Conservation (phyloP, 106 monocot species). For the Xerophyta viscosa region DNA sequence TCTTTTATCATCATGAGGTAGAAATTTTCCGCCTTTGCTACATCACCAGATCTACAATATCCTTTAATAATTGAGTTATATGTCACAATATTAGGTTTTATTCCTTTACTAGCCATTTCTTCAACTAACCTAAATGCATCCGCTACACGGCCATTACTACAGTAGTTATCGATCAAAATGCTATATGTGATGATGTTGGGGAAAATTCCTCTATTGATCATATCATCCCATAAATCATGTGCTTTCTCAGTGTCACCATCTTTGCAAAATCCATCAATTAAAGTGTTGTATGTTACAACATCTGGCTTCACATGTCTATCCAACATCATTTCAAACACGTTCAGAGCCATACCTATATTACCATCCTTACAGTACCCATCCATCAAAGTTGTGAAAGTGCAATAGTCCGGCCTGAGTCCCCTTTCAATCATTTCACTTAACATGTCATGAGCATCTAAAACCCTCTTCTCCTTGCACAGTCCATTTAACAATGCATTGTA, state of each 20-base stretch:
- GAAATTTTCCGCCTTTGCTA: conserved; percentile 55
- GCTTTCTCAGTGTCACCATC: conserved; percentile 65
- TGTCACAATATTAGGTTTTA: conserved; percentile 60
- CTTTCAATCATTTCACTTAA: conserved; percentile 69
- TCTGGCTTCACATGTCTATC: conserved; percentile 65
- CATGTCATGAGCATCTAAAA: conserved; percentile 57
- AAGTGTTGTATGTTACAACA: conserved; percentile 77
- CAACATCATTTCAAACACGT: conserved; percentile 50
- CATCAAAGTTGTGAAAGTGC: conserved; percentile 76
- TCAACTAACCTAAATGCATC: conserved; percentile 51
- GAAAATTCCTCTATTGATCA: conserved; percentile 38
- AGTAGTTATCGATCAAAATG: conserved; percentile 53
- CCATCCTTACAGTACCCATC: conserved; percentile 75
- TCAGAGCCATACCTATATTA: conserved; percentile 33
- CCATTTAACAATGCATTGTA: conserved; percentile 87
- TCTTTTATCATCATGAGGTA: conserved; percentile 52
- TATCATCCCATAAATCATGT: conserved; percentile 66
- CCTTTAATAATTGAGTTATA: conserved; percentile 90
- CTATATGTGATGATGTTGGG: conserved; percentile 74
- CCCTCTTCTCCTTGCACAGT: conserved; percentile 47
- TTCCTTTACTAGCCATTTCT: conserved; percentile 62
- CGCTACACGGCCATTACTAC: conserved; percentile 49
- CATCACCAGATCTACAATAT: conserved; percentile 51
- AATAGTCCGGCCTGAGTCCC: conserved; percentile 65
- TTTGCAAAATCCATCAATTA: conserved; percentile 87